Evolutionary conservation across 345 rosid genomes (phyloP).

Genomic region (Gossypium bickii): DNA sequence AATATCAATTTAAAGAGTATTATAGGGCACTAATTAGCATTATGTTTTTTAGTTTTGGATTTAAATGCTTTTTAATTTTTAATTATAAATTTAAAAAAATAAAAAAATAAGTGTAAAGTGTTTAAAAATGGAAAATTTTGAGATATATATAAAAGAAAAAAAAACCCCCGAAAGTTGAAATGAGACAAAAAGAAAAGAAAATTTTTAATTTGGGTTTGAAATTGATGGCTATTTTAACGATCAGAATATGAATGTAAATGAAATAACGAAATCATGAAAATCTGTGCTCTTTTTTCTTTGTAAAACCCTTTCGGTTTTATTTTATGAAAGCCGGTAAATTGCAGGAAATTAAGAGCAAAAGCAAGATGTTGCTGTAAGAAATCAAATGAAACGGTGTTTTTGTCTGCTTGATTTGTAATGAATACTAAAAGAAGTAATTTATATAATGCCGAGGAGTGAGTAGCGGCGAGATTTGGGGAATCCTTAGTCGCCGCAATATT

Average conservation of each 20-base stretch:
- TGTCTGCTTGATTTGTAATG: conserved; percentile 15
- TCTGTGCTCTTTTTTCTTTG: conserved; percentile 6
- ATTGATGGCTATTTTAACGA: conserved; percentile 3
- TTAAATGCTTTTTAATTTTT: background rate
- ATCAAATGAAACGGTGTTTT: conserved; percentile 5
- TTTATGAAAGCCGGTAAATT: background rate
- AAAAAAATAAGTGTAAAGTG: background rate
- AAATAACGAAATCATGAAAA: background rate
- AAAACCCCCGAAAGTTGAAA: background rate
- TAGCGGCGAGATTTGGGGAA: conserved; percentile 54
- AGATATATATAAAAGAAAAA: background rate
- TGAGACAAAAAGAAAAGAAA: background rate
- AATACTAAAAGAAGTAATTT: background rate
- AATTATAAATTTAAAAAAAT: too few relatives aligned
- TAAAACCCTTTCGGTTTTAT: background rate
- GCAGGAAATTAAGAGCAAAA: background rate
- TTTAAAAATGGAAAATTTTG: background rate
- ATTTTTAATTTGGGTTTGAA: background rate
- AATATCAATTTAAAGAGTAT: background rate
- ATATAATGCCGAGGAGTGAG: conserved; percentile 33
- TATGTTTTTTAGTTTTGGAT: background rate
- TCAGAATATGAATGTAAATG: background rate
- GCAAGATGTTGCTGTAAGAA: background rate
- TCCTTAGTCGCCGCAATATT: conserved; percentile 38
- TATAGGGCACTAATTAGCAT: background rate